Conservation (phyloP, 1,284 basidiomycete species). For the Fistulina hepatica region DNA sequence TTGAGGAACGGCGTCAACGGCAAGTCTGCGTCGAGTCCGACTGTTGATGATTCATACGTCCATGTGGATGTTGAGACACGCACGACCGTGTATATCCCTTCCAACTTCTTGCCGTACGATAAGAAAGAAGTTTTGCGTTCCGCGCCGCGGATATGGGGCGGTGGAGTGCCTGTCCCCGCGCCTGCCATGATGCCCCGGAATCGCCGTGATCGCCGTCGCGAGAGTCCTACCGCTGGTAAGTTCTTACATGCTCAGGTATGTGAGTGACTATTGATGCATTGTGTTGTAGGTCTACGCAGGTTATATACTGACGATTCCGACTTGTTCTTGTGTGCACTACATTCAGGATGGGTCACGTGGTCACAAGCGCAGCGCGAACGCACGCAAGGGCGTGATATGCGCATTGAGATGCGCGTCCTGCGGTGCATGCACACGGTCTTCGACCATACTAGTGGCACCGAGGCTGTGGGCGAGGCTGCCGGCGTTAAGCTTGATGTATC, state of each 20-base stretch:
- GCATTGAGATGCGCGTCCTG: conserved; percentile 40
- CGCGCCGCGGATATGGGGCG: conserved; percentile 55
- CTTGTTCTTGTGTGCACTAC: conserved; percentile 63
- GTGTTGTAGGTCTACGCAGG: conserved; percentile 26
- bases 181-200: neutral
- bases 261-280: conserved; percentile 13
- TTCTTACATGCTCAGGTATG: conserved; percentile 8
- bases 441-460: conserved; percentile 11
- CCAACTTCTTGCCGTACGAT: conserved; percentile 40
- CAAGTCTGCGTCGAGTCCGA: no score
- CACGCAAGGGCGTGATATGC: conserved; percentile 41
- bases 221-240: conserved; percentile 8
- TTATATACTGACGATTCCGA: conserved; percentile 70
- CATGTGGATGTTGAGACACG: conserved; percentile 41
- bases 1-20: no score
- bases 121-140: no score
- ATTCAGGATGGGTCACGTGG: conserved; percentile 56
- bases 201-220: conserved; percentile 8
- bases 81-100: conserved; percentile 49
- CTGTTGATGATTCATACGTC: no score
- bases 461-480: conserved; percentile 10
- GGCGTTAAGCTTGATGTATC: no score
- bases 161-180: conserved; percentile 34
- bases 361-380: conserved; percentile 39
- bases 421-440: no score